Conservation (phyloP, 163 green algal genomes). For the Coccomyxa subellipsoidea region DNA sequence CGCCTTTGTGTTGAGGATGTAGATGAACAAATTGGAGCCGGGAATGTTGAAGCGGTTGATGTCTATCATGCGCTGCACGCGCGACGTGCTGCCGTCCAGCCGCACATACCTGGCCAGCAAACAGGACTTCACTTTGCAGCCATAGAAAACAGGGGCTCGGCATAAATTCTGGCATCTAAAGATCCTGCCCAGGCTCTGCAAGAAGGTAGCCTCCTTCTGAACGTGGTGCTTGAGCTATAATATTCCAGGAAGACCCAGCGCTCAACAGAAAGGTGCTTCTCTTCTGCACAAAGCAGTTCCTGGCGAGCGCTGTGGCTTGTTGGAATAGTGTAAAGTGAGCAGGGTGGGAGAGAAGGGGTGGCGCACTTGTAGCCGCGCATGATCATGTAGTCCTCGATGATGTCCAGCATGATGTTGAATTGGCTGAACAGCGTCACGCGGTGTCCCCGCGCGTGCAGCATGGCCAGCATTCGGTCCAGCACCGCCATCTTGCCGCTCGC, state of each 20-base stretch:
- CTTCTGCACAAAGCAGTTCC: too few relatives aligned
- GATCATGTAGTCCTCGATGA: conserved; percentile 58
- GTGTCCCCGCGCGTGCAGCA: conserved; percentile 41
- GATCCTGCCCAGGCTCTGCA: too few relatives aligned
- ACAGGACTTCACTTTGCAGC: not conserved
- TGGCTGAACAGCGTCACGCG: conserved; percentile 46
- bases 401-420: conserved; percentile 61
- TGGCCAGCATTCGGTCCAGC: conserved; percentile 41
- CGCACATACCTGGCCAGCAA: conserved; percentile 38
- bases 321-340: too few relatives aligned
- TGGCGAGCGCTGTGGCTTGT: too few relatives aligned
- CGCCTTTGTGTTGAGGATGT: conserved; percentile 50
- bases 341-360: not conserved
- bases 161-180: too few relatives aligned
- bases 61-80: conserved; percentile 69
- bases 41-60: conserved; percentile 71
- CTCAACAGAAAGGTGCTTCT: too few relatives aligned
- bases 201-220: too few relatives aligned
- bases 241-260: too few relatives aligned
- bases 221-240: too few relatives aligned
- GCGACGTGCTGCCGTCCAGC: conserved; percentile 60
- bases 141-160: not conserved
- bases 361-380: conserved; percentile 35
- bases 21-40: conserved; percentile 49
- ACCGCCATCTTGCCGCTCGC: conserved; percentile 49